Percentiles rank a stretch among this genome's conserved stretches.
These are phyloP conservation scores for Sonneratia alba DNA, from an alignment of 345 rosid species.

Conservation along the genomic window DNA sequence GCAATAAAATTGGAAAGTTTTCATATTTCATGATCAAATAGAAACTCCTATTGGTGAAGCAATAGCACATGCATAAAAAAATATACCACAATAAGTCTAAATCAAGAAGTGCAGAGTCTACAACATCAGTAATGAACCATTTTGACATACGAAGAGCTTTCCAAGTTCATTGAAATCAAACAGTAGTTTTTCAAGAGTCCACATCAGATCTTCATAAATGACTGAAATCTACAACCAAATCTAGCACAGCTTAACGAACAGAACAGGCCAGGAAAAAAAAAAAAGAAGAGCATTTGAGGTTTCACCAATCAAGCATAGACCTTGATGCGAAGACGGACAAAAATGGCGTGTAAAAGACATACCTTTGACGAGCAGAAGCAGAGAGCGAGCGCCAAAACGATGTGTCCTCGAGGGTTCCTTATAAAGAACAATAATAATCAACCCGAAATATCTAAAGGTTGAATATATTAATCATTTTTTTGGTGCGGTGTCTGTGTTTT, in stretches of 20 bases:
- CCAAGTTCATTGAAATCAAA: not conserved
- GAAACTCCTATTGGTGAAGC: not conserved
- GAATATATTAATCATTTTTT: too few species aligned
- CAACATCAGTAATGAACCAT: not conserved
- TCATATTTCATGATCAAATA: conserved; percentile 13
- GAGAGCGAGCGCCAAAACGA: not conserved
- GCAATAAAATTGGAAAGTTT: not conserved
- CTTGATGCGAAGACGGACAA: not conserved
- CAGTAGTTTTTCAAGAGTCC: too few species aligned
- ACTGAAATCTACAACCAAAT: conserved; percentile 7
- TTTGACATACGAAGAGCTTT: not conserved
- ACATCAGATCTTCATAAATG: not conserved
- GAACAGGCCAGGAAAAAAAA: not conserved
- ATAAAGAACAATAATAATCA: conserved; percentile 7
- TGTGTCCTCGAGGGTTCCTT: conserved; percentile 6
- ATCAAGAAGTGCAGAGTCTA: not conserved
- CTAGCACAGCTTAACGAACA: not conserved
- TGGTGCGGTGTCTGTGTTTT: too few species aligned
- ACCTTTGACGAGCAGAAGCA: conserved; percentile 7
- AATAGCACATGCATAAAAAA: too few species aligned
- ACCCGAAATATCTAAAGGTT: too few species aligned
- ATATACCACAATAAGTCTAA: not conserved
- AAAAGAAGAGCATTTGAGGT: not conserved
- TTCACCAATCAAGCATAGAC: not conserved
- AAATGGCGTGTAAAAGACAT: not conserved